Conservation (phyloP, 805 yeast species). For the Zygoascus ofunaensis region DNA sequence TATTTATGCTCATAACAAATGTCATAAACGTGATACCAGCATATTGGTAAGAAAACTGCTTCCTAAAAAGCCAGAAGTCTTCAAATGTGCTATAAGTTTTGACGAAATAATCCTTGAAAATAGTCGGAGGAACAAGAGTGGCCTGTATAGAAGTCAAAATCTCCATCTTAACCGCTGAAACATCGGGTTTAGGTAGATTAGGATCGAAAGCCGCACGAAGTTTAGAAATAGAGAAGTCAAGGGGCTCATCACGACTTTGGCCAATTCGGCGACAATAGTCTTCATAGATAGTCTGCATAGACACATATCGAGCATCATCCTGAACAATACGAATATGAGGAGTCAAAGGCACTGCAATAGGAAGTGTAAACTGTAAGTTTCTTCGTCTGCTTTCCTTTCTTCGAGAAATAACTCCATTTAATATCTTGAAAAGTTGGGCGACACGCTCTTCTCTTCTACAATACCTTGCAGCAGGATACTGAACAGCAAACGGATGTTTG, state of each 20-base stretch:
- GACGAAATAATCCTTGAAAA: constrained; percentile 70
- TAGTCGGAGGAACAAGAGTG: constrained; percentile 72
- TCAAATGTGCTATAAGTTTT: constrained; percentile 66
- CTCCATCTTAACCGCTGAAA: constrained; percentile 80
- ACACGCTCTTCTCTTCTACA: constrained; percentile 94
- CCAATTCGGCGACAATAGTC: constrained; percentile 67
- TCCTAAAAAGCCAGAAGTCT: constrained; percentile 95
- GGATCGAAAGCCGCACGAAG: constrained; percentile 90
- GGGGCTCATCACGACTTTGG: constrained; percentile 79
- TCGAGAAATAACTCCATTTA: constrained; percentile 69
- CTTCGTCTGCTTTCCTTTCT: constrained; percentile 86
- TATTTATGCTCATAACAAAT: constrained; percentile 86
- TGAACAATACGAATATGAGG: constrained; percentile 87
- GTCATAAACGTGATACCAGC: constrained; percentile 90
- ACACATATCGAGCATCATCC: constrained; percentile 68
- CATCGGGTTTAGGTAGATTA: constrained; percentile 85
- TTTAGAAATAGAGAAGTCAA: constrained; percentile 76
- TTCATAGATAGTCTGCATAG: constrained; percentile 80
- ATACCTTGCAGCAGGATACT: constrained; percentile 95
- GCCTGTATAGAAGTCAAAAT: constrained; percentile 86
- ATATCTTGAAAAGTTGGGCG: constrained; percentile 81
- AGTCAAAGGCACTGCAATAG: constrained; percentile 86
- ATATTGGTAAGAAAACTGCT: constrained; percentile 89
- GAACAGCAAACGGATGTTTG: constrained; percentile 87
- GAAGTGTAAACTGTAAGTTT: constrained; percentile 74